Conservation (phyloP, 352 stramenopile genomes). For the Peronosclerospora sorghi region DNA sequence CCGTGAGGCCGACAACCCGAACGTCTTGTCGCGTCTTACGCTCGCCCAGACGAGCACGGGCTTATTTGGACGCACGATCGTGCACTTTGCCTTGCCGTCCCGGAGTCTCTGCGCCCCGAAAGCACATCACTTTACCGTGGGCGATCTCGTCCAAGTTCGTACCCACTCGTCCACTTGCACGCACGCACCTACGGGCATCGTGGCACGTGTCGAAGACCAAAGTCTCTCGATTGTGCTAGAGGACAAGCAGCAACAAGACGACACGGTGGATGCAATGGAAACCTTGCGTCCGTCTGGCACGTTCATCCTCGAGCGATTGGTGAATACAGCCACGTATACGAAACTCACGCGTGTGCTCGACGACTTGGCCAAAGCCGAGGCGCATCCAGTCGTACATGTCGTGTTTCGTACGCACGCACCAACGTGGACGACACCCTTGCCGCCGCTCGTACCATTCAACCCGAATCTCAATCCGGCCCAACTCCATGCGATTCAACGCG, state of each 20-base stretch:
- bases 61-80: constrained; percentile 57
- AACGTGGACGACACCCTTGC: constrained; percentile 39
- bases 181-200: constrained; percentile 37
- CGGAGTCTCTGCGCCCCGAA: constrained; percentile 34
- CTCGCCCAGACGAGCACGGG: constrained; percentile 34
- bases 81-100: constrained; percentile 43
- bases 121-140: constrained; percentile 72
- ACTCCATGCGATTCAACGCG: constrained; percentile 60
- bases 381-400: constrained; percentile 54
- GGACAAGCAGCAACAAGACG: constrained; percentile 19
- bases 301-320: constrained; percentile 67
- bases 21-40: constrained; percentile 43
- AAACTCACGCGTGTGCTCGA: constrained; percentile 62
- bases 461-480: constrained; percentile 64
- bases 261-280: constrained; percentile 47
- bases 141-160: constrained; percentile 77
- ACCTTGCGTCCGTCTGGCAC: constrained; percentile 15
- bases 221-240: constrained; percentile 45
- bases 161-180: constrained; percentile 9
- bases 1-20: constrained; percentile 49
- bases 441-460: constrained; percentile 38
- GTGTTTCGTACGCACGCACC: constrained; percentile 44
- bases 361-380: constrained; percentile 49
- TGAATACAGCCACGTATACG: constrained; percentile 79
- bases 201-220: constrained; percentile 48